Base-by-base conservation (phyloP, 805 yeast species). In the Zygoascus bituminiphila region DNA sequence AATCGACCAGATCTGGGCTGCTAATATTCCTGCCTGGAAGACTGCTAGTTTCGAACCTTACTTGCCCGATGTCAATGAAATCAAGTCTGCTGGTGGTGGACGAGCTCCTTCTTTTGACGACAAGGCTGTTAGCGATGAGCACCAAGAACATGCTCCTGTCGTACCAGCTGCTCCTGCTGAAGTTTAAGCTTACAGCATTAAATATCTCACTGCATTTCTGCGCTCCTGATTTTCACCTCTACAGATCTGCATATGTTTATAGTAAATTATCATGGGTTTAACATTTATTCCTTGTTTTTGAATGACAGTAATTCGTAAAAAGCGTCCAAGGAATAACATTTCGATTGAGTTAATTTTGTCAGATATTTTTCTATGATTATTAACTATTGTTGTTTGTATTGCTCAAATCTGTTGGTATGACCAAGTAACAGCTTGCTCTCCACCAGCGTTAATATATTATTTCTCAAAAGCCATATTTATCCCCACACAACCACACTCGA, bases 11-110 rank as follows among this genome's bases (percentile, higher is more conserved):
- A 57, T 70, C 83, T 84, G 69, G 94, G 58, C 49, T 10, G 53
- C 51, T 25, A 50, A 53, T 39, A 45, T 93, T 7, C 74, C 86
- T 3, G 77, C 91, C 21, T 86, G 93, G 91, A 91, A 91, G 63
- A 88, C 93, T 36, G 78, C 77, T 52, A 79, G 78, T 36, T 85
- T 91, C 89, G 85, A 78, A 43, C 64, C 77, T 5, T 24, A 53
- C 41, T 35, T 15, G 24, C 57, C 57, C n/a, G 51, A 54, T 31
- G 33, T 54, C 23, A 23, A 48, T 29, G 63, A 56, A 14, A 57
- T 58, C 49, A 53, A 58, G 37, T 56, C 57, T 12, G 52, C 36
- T 14, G 42, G 45, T 19, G 62, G 57, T 20, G 63, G 62, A 35
- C 51, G 55, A 15, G 62, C 62, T 19, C 62, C 64, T 8, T 54